Conservation (phyloP, 768 basidiomycete genomes). For the Dentipellis sp. region DNA sequence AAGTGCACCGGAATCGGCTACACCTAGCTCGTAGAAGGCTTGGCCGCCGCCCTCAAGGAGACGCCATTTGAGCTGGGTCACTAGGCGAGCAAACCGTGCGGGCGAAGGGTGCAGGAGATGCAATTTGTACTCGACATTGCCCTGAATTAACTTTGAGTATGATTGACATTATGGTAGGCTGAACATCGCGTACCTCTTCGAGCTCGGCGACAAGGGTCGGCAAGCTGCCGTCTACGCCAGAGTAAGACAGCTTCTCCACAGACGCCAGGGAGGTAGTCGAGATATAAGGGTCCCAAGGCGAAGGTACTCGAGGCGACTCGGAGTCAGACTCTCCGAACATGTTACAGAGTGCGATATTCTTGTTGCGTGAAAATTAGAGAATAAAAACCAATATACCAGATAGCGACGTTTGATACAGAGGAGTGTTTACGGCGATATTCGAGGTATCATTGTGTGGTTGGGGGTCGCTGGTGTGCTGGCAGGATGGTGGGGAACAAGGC, state of each 20-base stretch:
- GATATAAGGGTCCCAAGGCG: constrained; percentile 76
- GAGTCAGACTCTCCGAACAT: constrained; percentile 85
- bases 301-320: constrained; percentile 70
- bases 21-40: constrained; percentile 47
- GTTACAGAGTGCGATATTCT: background rate
- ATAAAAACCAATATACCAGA: background rate
- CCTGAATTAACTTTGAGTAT: constrained; percentile 28
- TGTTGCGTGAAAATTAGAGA: background rate
- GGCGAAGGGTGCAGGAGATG: constrained; percentile 75
- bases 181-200: constrained; percentile 39
- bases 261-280: constrained; percentile 37
- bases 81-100: constrained; percentile 71
- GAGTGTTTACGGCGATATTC: constrained; percentile 34
- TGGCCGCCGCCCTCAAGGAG: constrained; percentile 46
- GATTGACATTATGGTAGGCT: background rate
- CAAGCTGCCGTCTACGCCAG: constrained; percentile 25
- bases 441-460: constrained; percentile 38
- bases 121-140: constrained; percentile 92
- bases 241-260: constrained; percentile 18
- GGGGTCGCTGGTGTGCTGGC: background rate
- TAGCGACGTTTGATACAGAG: background rate
- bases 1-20: constrained; percentile 82
- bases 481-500: too few relatives aligned
- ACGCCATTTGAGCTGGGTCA: constrained; percentile 95
- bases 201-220: constrained; percentile 70